A percentile compares a stretch with the other conserved stretches of the same genome.
Conservation (phyloP, 1,284 basidiomycete species). For the Rhodotorula sp. region DNA sequence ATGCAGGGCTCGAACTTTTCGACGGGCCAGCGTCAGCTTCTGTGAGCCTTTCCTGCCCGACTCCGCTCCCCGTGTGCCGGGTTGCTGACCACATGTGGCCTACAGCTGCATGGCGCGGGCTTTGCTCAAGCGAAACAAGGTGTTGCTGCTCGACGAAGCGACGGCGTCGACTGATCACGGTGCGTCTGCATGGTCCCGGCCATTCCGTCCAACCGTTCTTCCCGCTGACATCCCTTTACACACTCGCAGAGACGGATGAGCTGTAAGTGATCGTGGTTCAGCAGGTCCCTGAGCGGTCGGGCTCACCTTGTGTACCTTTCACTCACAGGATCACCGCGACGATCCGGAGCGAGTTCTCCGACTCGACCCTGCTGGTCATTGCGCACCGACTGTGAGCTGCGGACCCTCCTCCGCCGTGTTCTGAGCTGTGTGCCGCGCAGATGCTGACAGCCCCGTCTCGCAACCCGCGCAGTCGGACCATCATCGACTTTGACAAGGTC, state of each 20-base stretch:
- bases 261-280: conserved; percentile 52
- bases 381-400: conserved; percentile 55
- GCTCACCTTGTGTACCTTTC: no score
- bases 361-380: conserved; percentile 67
- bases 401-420: rapidly evolving
- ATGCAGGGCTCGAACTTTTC: conserved; percentile 68
- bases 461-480: conserved; percentile 44
- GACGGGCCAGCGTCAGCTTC: conserved; percentile 78
- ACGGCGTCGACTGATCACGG: conserved; percentile 27
- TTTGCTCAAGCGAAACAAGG: conserved; percentile 33
- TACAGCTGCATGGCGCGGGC: conserved; percentile 48
- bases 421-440: no score
- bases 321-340: conserved; percentile 59
- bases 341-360: conserved; percentile 67
- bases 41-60: conserved; percentile 46
- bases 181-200: conserved; percentile 7
- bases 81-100: not conserved
- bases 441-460: not conserved
- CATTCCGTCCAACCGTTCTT: not conserved
- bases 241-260: conserved; percentile 60
- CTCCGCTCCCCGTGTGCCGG: not conserved
- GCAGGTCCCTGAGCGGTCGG: not conserved
- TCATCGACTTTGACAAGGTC: conserved; percentile 52
- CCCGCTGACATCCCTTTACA: not conserved
- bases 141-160: conserved; percentile 74